Percentiles rank a stretch among this genome's conserved stretches.
Conservation (phyloP, 345 rosid species). For the Durio zibethinus region DNA sequence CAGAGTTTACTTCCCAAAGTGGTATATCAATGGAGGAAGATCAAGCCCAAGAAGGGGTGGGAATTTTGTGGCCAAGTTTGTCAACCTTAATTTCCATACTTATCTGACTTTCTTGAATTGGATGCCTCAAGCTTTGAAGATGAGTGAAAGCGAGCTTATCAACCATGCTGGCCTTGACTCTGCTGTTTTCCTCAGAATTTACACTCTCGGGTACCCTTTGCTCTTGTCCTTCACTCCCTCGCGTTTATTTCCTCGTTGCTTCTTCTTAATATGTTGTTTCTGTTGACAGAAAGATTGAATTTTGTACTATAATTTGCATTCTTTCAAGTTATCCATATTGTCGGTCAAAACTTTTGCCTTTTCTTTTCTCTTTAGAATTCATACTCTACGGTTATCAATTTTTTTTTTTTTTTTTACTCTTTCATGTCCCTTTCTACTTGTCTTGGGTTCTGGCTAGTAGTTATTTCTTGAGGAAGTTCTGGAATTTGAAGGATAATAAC, state of each 20-base stretch:
- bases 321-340: not conserved
- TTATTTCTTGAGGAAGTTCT: conserved; percentile 5
- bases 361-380: not conserved
- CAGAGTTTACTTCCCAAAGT: conserved; percentile 87
- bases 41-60: conserved; percentile 63
- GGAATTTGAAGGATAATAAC: not conserved
- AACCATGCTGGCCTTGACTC: conserved; percentile 95
- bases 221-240: conserved; percentile 1
- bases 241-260: not conserved
- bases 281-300: conserved; percentile 1
- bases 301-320: not conserved
- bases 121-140: conserved; percentile 98
- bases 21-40: conserved; percentile 68
- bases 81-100: conserved; percentile 70
- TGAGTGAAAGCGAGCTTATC: conserved; percentile 73
- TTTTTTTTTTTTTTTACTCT: not conserved
- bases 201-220: conserved; percentile 69
- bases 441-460: not conserved
- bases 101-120: conserved; percentile 87
- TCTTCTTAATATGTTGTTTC: conserved; percentile 2
- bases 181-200: conserved; percentile 85
- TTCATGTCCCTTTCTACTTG: not conserved
- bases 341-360: not conserved
- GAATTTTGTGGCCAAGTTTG: conserved; percentile 66
- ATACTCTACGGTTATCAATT: not conserved